These are phyloP conservation scores for Tuber calosporum DNA, from an alignment of 495 filamentous ascomycete species.

Conservation along the genomic window DNA sequence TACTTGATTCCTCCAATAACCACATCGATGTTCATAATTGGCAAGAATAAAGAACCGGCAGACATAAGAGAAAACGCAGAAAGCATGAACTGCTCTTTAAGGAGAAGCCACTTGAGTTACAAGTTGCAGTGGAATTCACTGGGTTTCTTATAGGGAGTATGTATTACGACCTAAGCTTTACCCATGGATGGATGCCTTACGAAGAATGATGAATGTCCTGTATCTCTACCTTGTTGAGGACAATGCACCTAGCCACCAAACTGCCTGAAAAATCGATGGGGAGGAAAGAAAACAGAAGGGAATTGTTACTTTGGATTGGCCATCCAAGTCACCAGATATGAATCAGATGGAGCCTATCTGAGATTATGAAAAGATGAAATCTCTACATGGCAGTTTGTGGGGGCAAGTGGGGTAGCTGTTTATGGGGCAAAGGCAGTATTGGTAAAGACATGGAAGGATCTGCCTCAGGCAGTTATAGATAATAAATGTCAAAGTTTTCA, in stretches of 20 bases:
- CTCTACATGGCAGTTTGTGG: background rate
- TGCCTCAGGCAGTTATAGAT: background rate
- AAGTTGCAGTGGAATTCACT: too few species aligned
- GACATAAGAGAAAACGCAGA: too few species aligned
- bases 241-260: background rate
- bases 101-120: too few species aligned
- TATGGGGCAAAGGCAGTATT: background rate
- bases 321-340: too few species aligned
- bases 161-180: background rate
- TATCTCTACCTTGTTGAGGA: constrained; percentile 11
- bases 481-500: background rate
- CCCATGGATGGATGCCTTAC: constrained; percentile 8
- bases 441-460: background rate
- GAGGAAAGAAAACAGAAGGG: background rate
- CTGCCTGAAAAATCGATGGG: background rate
- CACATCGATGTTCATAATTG: too few species aligned
- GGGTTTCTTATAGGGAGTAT: too few species aligned
- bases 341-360: constrained; percentile 1
- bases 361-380: constrained; percentile 1
- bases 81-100: background rate
- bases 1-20: too few species aligned
- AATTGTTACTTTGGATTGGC: constrained; percentile 4
- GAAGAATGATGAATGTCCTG: too few species aligned
- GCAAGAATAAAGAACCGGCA: too few species aligned
- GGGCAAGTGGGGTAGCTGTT: constrained; percentile 4